These are phyloP conservation scores for Dendrobium nobile DNA, from an alignment of 106 monocot genomes.

Conservation along the genomic window DNA sequence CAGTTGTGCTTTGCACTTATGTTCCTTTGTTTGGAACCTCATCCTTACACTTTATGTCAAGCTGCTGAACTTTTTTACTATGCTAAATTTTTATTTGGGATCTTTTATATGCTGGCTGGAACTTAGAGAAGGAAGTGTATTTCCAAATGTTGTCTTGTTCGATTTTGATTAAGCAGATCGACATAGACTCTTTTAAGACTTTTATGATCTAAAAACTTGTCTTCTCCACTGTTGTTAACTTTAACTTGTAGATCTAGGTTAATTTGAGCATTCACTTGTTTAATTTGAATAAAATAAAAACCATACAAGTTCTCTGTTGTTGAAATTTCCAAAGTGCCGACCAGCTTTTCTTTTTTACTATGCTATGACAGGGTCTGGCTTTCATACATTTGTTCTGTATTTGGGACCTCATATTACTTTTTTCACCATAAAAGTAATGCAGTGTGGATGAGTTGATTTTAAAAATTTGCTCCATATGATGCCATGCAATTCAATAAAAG, in stretches of 20 bases:
- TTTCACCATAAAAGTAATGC: constrained; percentile 79
- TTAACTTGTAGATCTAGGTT: background rate
- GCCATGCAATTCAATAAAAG: constrained; percentile 66
- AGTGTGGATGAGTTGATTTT: constrained; percentile 80
- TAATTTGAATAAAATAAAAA: constrained; percentile 1
- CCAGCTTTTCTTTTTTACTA: background rate
- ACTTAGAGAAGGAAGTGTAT: background rate
- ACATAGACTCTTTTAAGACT: background rate
- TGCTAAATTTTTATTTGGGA: background rate
- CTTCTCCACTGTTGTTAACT: background rate
- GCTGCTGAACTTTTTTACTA: too few relatives aligned
- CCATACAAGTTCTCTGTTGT: background rate
- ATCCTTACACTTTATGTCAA: too few relatives aligned
- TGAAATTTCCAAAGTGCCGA: background rate
- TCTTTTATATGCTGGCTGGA: background rate
- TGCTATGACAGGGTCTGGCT: constrained; percentile 72
- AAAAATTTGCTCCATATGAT: constrained; percentile 90
- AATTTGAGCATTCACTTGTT: background rate
- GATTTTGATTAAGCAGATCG: too few relatives aligned
- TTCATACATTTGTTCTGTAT: constrained; percentile 97
- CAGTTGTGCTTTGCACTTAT: too few relatives aligned
- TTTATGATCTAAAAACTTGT: background rate
- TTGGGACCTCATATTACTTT: constrained; percentile 90
- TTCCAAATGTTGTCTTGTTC: background rate
- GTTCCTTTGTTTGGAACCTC: too few relatives aligned